A percentile compares a stretch with the other conserved stretches of the same genome.
phyloP scores from a whole-genome alignment of 805 yeast genomes.

The Candida mattraensis region DNA sequence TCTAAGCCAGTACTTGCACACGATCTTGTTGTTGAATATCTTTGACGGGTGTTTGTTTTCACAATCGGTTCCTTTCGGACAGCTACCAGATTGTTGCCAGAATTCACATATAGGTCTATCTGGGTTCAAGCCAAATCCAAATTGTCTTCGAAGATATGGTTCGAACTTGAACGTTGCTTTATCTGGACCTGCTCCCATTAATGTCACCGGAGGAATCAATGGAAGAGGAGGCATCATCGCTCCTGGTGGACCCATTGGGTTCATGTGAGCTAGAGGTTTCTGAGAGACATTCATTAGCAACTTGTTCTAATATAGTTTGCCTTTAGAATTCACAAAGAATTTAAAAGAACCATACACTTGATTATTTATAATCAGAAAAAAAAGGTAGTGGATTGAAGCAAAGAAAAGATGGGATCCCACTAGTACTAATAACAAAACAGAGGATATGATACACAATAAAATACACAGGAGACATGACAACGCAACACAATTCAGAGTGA shows the following conservation, averaged over 20 bases:
- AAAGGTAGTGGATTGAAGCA: constrained; percentile 5
- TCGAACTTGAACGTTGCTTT: constrained; percentile 59
- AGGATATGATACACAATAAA: no score
- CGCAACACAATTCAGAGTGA: no score
- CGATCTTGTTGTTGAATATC: constrained; percentile 70
- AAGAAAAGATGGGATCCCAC: no score
- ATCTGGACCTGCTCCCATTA: constrained; percentile 8
- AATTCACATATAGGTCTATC: constrained; percentile 85
- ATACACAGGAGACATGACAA: no score
- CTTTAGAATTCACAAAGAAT: no score
- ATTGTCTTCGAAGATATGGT: constrained; percentile 77
- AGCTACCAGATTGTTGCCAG: constrained; percentile 55
- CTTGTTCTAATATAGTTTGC: not conserved
- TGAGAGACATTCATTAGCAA: constrained; percentile 21
- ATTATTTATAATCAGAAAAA: constrained; percentile 2
- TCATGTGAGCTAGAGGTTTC: constrained; percentile 15
- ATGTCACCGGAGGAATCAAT: constrained; percentile 9
- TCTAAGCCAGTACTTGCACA: constrained; percentile 97
- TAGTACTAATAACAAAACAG: no score
- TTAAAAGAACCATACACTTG: not conserved
- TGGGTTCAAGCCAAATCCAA: constrained; percentile 80
- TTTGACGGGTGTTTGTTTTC: constrained; percentile 77
- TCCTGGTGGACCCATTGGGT: constrained; percentile 13
- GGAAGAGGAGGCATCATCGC: constrained; percentile 16
- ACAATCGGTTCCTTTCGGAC: constrained; percentile 86